These are phyloP conservation scores for Camelina neglecta DNA, from an alignment of 345 rosid genomes.

Conservation along the genomic window DNA sequence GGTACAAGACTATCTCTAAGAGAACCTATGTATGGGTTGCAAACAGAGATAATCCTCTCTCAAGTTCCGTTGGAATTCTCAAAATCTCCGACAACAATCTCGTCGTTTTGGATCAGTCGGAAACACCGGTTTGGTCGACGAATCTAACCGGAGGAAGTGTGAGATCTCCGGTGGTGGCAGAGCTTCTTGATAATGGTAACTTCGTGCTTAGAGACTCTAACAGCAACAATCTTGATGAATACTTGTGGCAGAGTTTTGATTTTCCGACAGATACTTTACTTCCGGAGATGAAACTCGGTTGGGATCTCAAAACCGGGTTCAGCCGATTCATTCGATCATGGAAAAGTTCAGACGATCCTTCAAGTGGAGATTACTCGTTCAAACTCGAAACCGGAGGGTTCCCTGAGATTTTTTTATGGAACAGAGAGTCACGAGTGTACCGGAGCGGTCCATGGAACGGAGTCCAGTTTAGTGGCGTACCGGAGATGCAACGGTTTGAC, in stretches of 20 bases:
- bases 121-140: slow-evolving; percentile 58
- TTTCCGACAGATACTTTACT: slow-evolving; percentile 77
- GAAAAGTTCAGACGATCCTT: slow-evolving; percentile 61
- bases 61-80: slow-evolving; percentile 54
- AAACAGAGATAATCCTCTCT: slow-evolving; percentile 73
- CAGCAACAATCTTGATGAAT: slow-evolving; percentile 2
- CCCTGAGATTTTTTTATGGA: slow-evolving; percentile 65
- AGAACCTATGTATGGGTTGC: slow-evolving; percentile 90
- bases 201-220: slow-evolving; percentile 59
- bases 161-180: slow-evolving; percentile 52
- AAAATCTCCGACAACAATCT: slow-evolving; percentile 50
- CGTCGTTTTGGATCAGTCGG: slow-evolving; percentile 44
- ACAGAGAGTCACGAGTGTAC: slow-evolving; percentile 28
- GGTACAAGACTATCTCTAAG: slow-evolving; percentile 66
- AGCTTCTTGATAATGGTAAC: slow-evolving; percentile 74
- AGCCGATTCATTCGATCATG: slow-evolving; percentile 62
- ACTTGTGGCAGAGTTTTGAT: slow-evolving; percentile 87
- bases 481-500: slow-evolving; percentile 69
- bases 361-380: slow-evolving; percentile 60
- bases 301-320: slow-evolving; percentile 60
- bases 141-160: slow-evolving; percentile 43
- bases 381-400: slow-evolving; percentile 60
- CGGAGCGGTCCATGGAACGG: slow-evolving; percentile 89
- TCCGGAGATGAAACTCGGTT: slow-evolving; percentile 81
- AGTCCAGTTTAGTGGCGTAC: slow-evolving; percentile 66